Percentiles rank a stretch among this genome's conserved stretches.
phyloP scores from a whole-genome alignment of 1,284 basidiomycete species.

The Prillingera fragicola region DNA sequence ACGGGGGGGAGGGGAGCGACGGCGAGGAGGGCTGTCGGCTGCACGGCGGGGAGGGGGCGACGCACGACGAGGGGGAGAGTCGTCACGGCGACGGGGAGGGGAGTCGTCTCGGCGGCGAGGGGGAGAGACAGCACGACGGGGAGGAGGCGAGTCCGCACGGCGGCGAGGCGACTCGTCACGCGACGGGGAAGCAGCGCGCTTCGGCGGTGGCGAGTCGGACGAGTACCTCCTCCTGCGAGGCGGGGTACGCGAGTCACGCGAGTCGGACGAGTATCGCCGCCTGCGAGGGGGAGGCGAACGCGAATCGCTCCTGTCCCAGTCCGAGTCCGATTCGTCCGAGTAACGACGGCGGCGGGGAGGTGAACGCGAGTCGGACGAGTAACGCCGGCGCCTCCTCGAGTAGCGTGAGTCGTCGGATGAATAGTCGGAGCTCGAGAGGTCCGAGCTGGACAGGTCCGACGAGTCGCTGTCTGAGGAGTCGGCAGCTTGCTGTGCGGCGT shows the following conservation, averaged over 20 bases:
- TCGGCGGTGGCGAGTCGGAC: conserved; percentile 6
- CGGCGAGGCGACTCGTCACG: conserved; percentile 9
- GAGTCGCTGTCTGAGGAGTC: conserved; percentile 50
- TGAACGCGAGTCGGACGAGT: conserved; percentile 2
- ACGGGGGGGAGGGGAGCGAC: conserved; percentile 20
- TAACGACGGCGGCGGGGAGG: conserved; percentile 14
- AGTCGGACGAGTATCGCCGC: conserved; percentile 19
- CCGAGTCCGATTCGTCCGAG: conserved; percentile 11
- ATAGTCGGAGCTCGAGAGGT: conserved; percentile 47
- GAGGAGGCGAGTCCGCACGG: conserved; percentile 10
- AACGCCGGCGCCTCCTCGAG: conserved; percentile 12
- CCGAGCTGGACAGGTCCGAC: conserved; percentile 48
- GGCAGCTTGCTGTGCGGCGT: conserved; percentile 68
- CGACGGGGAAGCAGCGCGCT: neutral
- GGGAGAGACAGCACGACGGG: conserved; percentile 1
- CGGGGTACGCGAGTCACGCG: conserved; percentile 15
- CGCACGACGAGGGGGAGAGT: conserved; percentile 15
- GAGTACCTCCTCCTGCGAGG: conserved; percentile 14
- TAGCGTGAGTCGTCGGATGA: conserved; percentile 41
- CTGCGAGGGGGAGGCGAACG: conserved; percentile 17
- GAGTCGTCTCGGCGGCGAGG: conserved; percentile 14
- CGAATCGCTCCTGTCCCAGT: conserved; percentile 14
- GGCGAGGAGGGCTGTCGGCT: conserved; percentile 19
- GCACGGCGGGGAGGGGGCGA: conserved; percentile 19
- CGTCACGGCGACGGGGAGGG: conserved; percentile 12